Percentiles rank a stretch among this genome's conserved stretches.
phyloP scores from a whole-genome alignment of 371 early-diverging fungal genomes.

The Chytridiales sp. region DNA sequence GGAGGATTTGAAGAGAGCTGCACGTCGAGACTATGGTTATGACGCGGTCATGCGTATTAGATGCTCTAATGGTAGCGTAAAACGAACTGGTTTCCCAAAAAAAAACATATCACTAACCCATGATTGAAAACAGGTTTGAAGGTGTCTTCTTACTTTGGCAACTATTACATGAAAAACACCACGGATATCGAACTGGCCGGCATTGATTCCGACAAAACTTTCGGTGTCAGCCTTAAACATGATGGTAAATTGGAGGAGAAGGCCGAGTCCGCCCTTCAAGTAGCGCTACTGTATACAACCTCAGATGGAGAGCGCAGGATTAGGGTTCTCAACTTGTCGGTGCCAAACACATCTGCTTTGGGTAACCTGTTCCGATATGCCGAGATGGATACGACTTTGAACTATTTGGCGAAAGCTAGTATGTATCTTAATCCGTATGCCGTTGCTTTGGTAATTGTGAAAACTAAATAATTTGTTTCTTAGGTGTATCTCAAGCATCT shows the following conservation, averaged over 20 bases:
- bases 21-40: conserved; percentile 81
- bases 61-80: conserved; percentile 71
- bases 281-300: conserved; percentile 91
- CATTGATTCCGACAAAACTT: conserved; percentile 76
- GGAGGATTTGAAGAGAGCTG: conserved; percentile 66
- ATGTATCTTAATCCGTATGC: conserved; percentile 7
- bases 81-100: not conserved
- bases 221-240: conserved; percentile 80
- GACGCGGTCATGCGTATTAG: conserved; percentile 88
- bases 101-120: not conserved
- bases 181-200: conserved; percentile 92
- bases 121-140: conserved; percentile 60
- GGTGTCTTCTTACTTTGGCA: conserved; percentile 85
- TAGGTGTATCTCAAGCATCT: conserved; percentile 65
- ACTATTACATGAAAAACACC: conserved; percentile 86
- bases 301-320: conserved; percentile 85
- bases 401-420: conserved; percentile 75
- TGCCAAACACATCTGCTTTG: conserved; percentile 74
- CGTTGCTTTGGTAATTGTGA: conserved; percentile 1
- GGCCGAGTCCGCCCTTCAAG: conserved; percentile 79
- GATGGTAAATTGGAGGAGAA: conserved; percentile 87
- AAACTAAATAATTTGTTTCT: not conserved
- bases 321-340: conserved; percentile 81
- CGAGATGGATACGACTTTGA: conserved; percentile 89
- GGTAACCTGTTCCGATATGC: conserved; percentile 85